Conservation (phyloP, 805 yeast species). For the Cyberlindnera euphorbiiphila region DNA sequence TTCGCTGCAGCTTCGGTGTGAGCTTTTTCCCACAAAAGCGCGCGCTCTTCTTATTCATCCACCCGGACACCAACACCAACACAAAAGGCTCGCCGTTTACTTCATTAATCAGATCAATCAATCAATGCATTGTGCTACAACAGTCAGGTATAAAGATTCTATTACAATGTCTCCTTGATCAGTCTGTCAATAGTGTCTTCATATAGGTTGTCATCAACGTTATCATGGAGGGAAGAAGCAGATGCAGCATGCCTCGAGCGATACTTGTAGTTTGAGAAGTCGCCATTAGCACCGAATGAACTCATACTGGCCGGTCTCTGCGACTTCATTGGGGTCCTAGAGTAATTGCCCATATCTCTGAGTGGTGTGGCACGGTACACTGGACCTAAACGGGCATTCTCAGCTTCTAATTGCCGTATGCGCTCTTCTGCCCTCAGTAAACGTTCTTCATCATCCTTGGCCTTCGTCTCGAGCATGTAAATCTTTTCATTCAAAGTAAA, state of each 20-base stretch:
- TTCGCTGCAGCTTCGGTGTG: conserved; percentile 2
- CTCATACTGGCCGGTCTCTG: conserved; percentile 11
- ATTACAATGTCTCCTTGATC: conserved; percentile 13
- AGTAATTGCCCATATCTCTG: neutral
- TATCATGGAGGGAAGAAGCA: neutral
- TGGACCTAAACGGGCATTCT: neutral
- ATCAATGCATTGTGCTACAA: too few relatives aligned
- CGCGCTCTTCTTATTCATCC: neutral
- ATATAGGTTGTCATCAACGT: conserved; percentile 3
- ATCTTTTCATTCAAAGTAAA: conserved; percentile 28
- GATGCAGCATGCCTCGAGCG: conserved; percentile 1
- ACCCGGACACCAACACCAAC: conserved; percentile 13
- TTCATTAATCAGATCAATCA: too few relatives aligned
- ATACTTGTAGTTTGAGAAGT: neutral
- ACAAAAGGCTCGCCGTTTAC: too few relatives aligned
- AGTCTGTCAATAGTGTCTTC: conserved; percentile 18
- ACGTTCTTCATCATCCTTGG: conserved; percentile 25
- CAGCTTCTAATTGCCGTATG: conserved; percentile 29
- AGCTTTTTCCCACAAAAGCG: conserved; percentile 5
- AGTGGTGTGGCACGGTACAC: neutral
- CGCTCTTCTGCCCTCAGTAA: conserved; percentile 24
- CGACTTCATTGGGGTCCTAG: conserved; percentile 1
- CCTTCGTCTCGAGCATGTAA: conserved; percentile 23
- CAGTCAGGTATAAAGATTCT: neutral
- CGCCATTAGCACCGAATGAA: neutral